Evolutionary conservation across 1,284 basidiomycete genomes (phyloP).

Genomic region (Fomitiporia mediterranea): DNA sequence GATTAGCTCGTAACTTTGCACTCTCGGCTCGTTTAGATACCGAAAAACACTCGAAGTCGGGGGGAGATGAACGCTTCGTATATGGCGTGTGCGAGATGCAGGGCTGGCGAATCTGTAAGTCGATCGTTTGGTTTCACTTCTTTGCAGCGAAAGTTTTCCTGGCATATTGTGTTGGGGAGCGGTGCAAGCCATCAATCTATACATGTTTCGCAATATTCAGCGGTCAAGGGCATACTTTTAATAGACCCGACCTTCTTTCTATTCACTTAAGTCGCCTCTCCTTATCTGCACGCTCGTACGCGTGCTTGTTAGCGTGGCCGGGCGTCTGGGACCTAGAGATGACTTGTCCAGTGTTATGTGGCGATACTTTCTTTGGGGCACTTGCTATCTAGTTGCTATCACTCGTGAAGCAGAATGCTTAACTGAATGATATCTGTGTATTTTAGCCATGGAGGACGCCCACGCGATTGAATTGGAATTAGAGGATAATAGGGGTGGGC

Average conservation of each 20-base stretch:
- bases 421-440: conserved; percentile 19
- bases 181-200: background rate
- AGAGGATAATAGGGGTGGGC: conserved; percentile 41
- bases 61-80: conserved; percentile 73
- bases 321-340: background rate
- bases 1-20: conserved; percentile 3
- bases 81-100: conserved; percentile 97
- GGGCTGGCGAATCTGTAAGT: conserved; percentile 97
- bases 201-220: background rate
- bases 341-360: background rate
- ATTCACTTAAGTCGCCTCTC: background rate
- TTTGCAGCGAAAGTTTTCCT: conserved; percentile 9
- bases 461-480: conserved; percentile 80
- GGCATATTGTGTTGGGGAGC: background rate
- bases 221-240: background rate
- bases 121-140: background rate
- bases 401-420: conserved; percentile 1
- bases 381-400: conserved; percentile 1
- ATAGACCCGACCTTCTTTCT: background rate
- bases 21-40: conserved; percentile 48
- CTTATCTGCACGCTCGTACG: background rate
- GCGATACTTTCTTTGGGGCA: background rate
- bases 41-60: conserved; percentile 79
- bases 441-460: conserved; percentile 97
- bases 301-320: background rate